A percentile compares a stretch with the other conserved stretches of the same genome.
Evolutionary conservation across 2,329 filamentous ascomycete species (phyloP).

Genomic region (Apiospora hydei): DNA sequence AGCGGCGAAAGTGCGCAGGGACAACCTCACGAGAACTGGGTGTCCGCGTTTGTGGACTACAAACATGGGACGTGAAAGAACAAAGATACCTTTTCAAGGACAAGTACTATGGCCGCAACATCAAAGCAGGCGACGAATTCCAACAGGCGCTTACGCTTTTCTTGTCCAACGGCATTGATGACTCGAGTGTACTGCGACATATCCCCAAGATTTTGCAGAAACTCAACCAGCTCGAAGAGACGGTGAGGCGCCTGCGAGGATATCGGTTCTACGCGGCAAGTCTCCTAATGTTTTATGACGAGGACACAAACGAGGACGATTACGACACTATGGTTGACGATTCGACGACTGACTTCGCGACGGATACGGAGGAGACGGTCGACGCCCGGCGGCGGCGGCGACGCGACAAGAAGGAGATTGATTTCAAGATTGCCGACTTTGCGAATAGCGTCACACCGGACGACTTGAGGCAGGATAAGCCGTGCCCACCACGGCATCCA

Average conservation of each 20-base stretch:
- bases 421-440: slow-evolving; percentile 98
- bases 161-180: slow-evolving; percentile 86
- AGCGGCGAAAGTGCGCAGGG: slow-evolving; percentile 88
- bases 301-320: slow-evolving; percentile 66
- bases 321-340: slow-evolving; percentile 62
- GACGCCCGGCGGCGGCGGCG: slow-evolving; percentile 47
- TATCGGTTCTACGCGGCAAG: slow-evolving; percentile 97
- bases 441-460: slow-evolving; percentile 95
- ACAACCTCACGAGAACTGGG: slow-evolving; percentile 93
- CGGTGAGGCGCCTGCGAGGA: slow-evolving; percentile 79
- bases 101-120: slow-evolving; percentile 92
- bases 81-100: slow-evolving; percentile 94
- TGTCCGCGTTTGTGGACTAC: slow-evolving; percentile 92
- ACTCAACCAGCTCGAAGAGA: slow-evolving; percentile 80
- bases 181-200: slow-evolving; percentile 80
- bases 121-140: slow-evolving; percentile 89
- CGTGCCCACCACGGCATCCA: slow-evolving; percentile 83
- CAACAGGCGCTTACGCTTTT: slow-evolving; percentile 88
- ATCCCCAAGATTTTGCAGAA: slow-evolving; percentile 89
- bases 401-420: slow-evolving; percentile 69
- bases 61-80: slow-evolving; percentile 89
- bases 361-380: slow-evolving; percentile 62
- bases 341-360: slow-evolving; percentile 65
- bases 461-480: slow-evolving; percentile 67
- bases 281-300: slow-evolving; percentile 94